Evolutionary conservation across 306 rosid species (phyloP), one percentile per base, ranked within the genome.

Genomic region (Castanea mollissima): DNA sequence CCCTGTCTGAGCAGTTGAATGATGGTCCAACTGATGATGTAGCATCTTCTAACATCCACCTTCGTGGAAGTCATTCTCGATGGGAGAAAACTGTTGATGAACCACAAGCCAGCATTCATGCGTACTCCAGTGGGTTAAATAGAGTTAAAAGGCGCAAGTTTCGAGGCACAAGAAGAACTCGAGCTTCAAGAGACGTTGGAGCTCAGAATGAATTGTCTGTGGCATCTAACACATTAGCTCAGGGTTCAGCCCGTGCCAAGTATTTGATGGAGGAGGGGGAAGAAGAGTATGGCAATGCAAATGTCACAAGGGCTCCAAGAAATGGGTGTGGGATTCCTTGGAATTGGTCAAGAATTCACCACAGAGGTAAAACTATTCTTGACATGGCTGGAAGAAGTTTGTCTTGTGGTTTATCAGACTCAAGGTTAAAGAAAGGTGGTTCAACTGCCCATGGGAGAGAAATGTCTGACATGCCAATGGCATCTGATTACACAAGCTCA

Each of bases 271-370:
- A 90, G 82, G 94, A 84, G 80, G 91, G 80, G 58, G 89, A 86
- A 27, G 89, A 82, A 27, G 92, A 82, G 31, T 85, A 77, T 55
- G 89, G 34, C 5, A 88, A 85, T 55, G 89, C 83, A 75, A 93
- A 91, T 85, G 89, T 96, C 80, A 88, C 90, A 16, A 89, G 91
- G 64, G 98, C 93, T 69, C 97, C 99, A 29, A 84, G 85, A 82
- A 96, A 96, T 77, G 97, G 98, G 62, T 96, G 99, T 79, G 99
- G 99, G 65, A 88, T 96, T 82, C 99, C 98, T 13, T 96, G 97
- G 97, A 96, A 93, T 83, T 96, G 99, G 99, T 96, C 99, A 62
- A 89, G 94, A 80, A 96, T 96, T 87, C 99, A 96, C 85, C 87
- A 93, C 59, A 88, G 99, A 76, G 94, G 99, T 72, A 96, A 91